Conservation (phyloP, 257 asterid species). For the Solanum chilense region DNA sequence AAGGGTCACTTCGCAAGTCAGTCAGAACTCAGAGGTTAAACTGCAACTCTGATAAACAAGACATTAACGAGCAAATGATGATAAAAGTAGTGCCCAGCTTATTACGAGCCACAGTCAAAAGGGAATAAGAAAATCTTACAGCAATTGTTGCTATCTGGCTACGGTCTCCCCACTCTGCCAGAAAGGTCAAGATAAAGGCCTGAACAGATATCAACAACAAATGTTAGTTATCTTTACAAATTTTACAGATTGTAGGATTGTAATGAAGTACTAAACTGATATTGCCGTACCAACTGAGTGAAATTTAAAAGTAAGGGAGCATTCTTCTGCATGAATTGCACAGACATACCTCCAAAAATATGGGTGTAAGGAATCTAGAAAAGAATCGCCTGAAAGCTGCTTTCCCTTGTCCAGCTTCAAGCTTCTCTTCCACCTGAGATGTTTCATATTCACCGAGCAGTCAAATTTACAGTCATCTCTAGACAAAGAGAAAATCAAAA, state of each 20-base stretch:
- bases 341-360: conserved; percentile 62
- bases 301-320: not conserved
- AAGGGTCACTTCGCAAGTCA: not conserved
- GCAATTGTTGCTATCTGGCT: conserved; percentile 99
- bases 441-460: not conserved
- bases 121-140: conserved; percentile 37
- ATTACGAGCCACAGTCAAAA: not conserved
- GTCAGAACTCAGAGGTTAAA: not conserved
- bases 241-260: not conserved
- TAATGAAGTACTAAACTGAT: not conserved
- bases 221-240: not conserved
- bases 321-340: not conserved
- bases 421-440: conserved; percentile 76
- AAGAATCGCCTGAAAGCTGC: conserved; percentile 58
- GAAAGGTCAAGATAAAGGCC: conserved; percentile 86
- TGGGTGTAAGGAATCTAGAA: conserved; percentile 81
- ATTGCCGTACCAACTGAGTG: not conserved
- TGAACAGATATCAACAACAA: conserved; percentile 18
- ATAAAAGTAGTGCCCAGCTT: not conserved
- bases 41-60: not conserved
- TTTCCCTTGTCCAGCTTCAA: conserved; percentile 81
- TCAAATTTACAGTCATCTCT: not conserved
- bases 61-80: not conserved
- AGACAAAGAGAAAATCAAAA: not conserved
- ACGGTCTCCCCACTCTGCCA: conserved; percentile 99